A percentile compares a stretch with the other conserved stretches of the same genome.
phyloP scores from a whole-genome alignment of 306 rosid genomes.

The Rubus parviflorus region DNA sequence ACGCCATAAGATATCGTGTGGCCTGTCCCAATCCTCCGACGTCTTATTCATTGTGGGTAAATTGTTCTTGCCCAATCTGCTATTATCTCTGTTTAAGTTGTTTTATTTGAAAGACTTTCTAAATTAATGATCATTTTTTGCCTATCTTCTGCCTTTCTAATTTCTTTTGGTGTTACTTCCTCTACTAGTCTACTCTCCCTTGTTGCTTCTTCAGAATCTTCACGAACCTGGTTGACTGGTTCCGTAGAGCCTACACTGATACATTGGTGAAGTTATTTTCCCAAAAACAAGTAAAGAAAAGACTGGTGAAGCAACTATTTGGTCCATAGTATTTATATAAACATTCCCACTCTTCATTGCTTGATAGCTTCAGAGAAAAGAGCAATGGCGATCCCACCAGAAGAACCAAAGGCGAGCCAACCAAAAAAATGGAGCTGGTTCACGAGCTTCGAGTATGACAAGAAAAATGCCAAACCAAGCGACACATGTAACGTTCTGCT shows the following conservation, averaged over 20 bases:
- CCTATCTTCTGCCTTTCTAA: not conserved
- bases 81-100: too few relatives aligned
- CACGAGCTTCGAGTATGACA: constrained; percentile 25
- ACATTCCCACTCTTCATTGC: not conserved
- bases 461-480: not conserved
- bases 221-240: not conserved
- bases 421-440: constrained; percentile 6
- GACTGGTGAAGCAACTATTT: not conserved
- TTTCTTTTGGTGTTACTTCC: not conserved
- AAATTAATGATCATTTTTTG: not conserved
- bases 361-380: not conserved
- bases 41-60: too few relatives aligned
- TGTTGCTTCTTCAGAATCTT: not conserved
- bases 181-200: not conserved
- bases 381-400: not conserved
- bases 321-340: not conserved
- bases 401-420: not conserved
- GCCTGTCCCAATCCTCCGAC: too few relatives aligned
- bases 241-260: not conserved
- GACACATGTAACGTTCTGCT: constrained; percentile 32
- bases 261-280: not conserved
- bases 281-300: not conserved
- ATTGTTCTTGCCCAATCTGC: too few relatives aligned
- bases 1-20: too few relatives aligned
- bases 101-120: not conserved